Base-by-base conservation (phyloP, 352 stramenopile species). In the Globisporangium ultimum region DNA sequence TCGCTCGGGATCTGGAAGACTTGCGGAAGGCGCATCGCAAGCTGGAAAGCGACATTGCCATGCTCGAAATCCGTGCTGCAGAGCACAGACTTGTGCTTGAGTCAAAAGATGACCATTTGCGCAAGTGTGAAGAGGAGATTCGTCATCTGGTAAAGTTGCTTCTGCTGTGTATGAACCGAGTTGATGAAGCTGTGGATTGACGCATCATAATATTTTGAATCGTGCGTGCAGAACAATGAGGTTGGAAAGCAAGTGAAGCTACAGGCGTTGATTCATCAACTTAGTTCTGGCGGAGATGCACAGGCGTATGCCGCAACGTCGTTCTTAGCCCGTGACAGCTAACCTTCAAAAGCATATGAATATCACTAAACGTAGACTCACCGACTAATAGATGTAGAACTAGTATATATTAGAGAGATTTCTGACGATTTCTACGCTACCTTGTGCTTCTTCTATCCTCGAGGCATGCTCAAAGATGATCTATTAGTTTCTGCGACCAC, bases 181-280 rank as follows among this genome's bases (percentile, higher is more conserved):
- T 21, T 22, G 28, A 10, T 17, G 34, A 32, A 12, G 15, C 5
- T 32, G 15, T 46, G 24, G 22, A 41, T 40, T 43, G 14, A 48
- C 8, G 32, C 15, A 18, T 14, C 3, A 43, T 36, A 18, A 21
- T 5, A 28, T 15, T n/a, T 18, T 36, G 34, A 55, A 47, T 53
- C 6, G 38, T 54, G 9, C 32, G 11, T 48, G 32, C 47, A 93
- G 84, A 81, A 75, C 54, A 81, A 74, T n/a, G 84, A 94, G 57
- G 63, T 91, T 2, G 79, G 80, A 18, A 91, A 92, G 49, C 83
- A 94, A 64, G 78, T 78, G 28, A 90, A 94, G 56, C 59, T 94
- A 0, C 85, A 94, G 58, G 77, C 82, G 18, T 70, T 94, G 42
- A 94, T 94, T 55, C 84, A 94, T 47, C 80, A 94, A 45, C 64